Evolutionary conservation across 192 early-diverging fungal species (phyloP).

Genomic region (Geranomyces variabilis): DNA sequence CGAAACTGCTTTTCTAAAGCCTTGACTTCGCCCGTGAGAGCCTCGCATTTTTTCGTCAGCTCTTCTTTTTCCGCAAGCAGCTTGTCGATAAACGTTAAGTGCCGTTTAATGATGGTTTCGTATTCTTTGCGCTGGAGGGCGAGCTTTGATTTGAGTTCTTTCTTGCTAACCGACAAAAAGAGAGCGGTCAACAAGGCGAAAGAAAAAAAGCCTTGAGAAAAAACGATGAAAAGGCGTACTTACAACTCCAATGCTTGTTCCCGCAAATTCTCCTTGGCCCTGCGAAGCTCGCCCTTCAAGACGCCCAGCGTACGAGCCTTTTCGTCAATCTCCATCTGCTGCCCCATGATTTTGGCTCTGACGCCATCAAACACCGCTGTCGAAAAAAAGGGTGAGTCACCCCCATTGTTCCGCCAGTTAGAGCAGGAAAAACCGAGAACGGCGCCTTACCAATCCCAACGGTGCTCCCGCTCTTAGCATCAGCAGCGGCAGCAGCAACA

Average conservation of each 20-base stretch:
- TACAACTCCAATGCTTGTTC: conserved; percentile 43
- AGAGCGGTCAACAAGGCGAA: background rate
- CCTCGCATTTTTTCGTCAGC: conserved; percentile 53
- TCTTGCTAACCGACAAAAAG: conserved; percentile 35
- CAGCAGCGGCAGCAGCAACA: background rate
- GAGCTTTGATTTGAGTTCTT: conserved; percentile 61
- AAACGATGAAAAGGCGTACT: too few relatives aligned
- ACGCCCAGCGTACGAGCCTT: conserved; percentile 43
- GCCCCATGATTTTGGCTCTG: conserved; percentile 57
- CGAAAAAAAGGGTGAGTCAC: background rate
- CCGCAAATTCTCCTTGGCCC: conserved; percentile 39
- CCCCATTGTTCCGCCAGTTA: background rate
- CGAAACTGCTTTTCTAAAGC: conserved; percentile 50
- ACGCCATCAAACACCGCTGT: conserved; percentile 59
- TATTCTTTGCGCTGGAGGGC: conserved; percentile 62
- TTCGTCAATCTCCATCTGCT: conserved; percentile 59
- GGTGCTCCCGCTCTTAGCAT: too few relatives aligned
- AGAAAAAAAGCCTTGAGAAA: background rate
- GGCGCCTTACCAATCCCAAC: background rate
- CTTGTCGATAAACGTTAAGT: conserved; percentile 62
- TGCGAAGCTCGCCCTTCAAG: conserved; percentile 49
- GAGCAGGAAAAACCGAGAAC: background rate
- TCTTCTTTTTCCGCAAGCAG: conserved; percentile 62
- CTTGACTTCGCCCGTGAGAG: conserved; percentile 55
- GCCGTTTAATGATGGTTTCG: conserved; percentile 61